Conservation (phyloP, 495 filamentous ascomycete species). For the Pseudoneurospora amorphoporcata region DNA sequence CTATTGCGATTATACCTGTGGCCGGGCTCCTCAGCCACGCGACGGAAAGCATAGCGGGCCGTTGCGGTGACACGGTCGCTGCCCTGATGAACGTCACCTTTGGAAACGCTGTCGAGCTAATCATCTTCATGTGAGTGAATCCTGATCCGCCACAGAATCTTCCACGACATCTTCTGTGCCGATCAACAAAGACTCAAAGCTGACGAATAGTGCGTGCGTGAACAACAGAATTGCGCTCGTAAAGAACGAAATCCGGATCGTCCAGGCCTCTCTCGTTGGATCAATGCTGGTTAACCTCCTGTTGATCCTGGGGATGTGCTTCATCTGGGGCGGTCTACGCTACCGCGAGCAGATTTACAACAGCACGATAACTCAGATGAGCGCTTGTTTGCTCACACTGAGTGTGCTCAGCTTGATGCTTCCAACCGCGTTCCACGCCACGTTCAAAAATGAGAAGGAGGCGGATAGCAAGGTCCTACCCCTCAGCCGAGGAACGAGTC, state of each 20-base stretch:
- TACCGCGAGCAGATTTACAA: conserved; percentile 91
- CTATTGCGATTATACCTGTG: conserved; percentile 72
- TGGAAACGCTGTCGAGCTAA: conserved; percentile 82
- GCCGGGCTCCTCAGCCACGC: conserved; percentile 71
- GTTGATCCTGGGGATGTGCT: conserved; percentile 82
- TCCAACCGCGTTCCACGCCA: conserved; percentile 75
- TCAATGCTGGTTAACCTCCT: conserved; percentile 81
- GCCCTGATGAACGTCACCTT: conserved; percentile 81
- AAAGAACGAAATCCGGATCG: conserved; percentile 73
- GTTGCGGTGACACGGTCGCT: conserved; percentile 70
- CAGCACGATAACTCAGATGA: conserved; percentile 88
- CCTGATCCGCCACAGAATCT: neutral
- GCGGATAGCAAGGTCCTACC: conserved; percentile 62
- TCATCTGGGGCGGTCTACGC: conserved; percentile 71
- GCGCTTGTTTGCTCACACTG: conserved; percentile 76
- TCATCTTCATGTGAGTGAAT: conserved; percentile 50
- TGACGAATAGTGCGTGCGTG: neutral
- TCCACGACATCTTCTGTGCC: neutral
- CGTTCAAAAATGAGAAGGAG: conserved; percentile 46
- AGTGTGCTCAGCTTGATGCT: conserved; percentile 65
- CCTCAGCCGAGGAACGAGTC: conserved; percentile 78
- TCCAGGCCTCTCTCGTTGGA: conserved; percentile 79
- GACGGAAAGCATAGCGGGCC: conserved; percentile 70
- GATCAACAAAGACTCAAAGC: conserved; percentile 12
- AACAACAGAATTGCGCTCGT: conserved; percentile 12